A percentile compares a stretch with the other conserved stretches of the same genome.
Conservation (phyloP, 345 rosid species). For the Reutealis trisperma region DNA sequence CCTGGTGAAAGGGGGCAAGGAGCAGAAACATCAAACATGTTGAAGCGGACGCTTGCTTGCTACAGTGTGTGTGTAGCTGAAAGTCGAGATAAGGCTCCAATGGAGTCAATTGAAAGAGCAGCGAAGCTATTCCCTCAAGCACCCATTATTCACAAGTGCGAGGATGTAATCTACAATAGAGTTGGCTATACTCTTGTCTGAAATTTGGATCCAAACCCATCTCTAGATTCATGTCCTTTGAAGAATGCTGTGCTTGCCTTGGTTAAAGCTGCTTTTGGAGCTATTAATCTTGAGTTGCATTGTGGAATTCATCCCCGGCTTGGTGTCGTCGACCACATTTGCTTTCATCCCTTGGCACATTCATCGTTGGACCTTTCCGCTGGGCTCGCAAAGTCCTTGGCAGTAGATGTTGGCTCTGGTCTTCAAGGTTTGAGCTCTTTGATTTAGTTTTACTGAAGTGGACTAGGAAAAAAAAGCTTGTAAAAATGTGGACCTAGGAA, state of each 20-base stretch:
- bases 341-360: slow-evolving; percentile 76
- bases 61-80: slow-evolving; percentile 86
- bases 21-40: slow-evolving; percentile 44
- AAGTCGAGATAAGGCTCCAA: slow-evolving; percentile 62
- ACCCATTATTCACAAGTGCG: slow-evolving; percentile 76
- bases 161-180: slow-evolving; percentile 69
- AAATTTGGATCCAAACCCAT: slow-evolving; percentile 34
- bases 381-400: slow-evolving; percentile 62
- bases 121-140: slow-evolving; percentile 62
- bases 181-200: slow-evolving; percentile 83
- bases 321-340: slow-evolving; percentile 90
- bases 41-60: slow-evolving; percentile 68
- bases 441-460: neutral
- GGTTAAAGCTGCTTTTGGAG: slow-evolving; percentile 73
- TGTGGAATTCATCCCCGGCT: slow-evolving; percentile 85
- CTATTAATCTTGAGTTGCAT: slow-evolving; percentile 61
- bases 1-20: slow-evolving; percentile 25
- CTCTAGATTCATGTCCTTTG: slow-evolving; percentile 40
- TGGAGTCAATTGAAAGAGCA: slow-evolving; percentile 67
- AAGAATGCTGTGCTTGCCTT: slow-evolving; percentile 64
- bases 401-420: slow-evolving; percentile 60
- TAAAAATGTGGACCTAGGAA: no score
- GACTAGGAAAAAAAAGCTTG: neutral
- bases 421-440: slow-evolving; percentile 58
- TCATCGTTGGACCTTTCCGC: slow-evolving; percentile 66